A percentile compares a stretch with the other conserved stretches of the same genome.
Conservation (phyloP, 2,329 filamentous ascomycete genomes). For the Monilinia laxa region DNA sequence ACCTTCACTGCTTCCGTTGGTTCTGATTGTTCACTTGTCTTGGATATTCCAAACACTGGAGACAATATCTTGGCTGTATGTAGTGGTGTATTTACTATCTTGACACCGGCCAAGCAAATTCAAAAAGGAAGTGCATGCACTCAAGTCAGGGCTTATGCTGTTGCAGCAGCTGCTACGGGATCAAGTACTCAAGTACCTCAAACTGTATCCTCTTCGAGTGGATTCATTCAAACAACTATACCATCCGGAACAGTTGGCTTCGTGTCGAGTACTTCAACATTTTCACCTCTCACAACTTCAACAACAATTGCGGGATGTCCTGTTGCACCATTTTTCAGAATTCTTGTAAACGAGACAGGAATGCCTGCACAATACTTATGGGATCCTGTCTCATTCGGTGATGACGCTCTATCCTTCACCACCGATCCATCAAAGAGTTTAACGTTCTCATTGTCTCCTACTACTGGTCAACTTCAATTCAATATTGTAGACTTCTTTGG, state of each 20-base stretch:
- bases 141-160: constrained; percentile 23
- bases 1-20: constrained; percentile 21
- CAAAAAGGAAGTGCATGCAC: constrained; percentile 21
- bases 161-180: constrained; percentile 9
- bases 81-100: constrained; percentile 25
- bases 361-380: constrained; percentile 25
- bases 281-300: constrained; percentile 13
- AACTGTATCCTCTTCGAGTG: constrained; percentile 4
- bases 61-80: constrained; percentile 25
- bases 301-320: constrained; percentile 20
- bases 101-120: constrained; percentile 23
- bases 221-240: constrained; percentile 10
- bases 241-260: constrained; percentile 4
- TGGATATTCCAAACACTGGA: constrained; percentile 17
- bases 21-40: constrained; percentile 19
- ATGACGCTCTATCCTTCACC: constrained; percentile 28
- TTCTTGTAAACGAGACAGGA: constrained; percentile 24
- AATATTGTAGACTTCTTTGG: constrained; percentile 24
- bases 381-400: constrained; percentile 25
- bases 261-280: constrained; percentile 7
- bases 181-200: background rate
- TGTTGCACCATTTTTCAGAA: constrained; percentile 28
- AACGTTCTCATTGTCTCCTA: constrained; percentile 25
- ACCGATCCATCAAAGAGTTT: constrained; percentile 20
- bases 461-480: constrained; percentile 26